Conservation (phyloP, 2,329 filamentous ascomycete species). For the Trichoderma sp. region DNA sequence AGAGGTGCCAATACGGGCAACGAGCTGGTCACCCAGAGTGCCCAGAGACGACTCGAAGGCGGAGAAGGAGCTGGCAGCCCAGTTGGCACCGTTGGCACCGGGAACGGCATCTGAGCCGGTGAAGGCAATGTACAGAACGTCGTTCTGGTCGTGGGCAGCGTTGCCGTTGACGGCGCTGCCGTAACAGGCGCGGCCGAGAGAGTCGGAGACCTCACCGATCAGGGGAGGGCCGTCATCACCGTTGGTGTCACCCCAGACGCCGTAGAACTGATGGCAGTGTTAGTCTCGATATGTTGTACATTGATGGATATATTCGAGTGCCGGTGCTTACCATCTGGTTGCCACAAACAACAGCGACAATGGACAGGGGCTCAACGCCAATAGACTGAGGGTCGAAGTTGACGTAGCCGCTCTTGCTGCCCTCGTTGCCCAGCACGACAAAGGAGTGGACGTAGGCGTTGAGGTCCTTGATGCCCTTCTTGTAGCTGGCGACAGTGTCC, state of each 20-base stretch:
- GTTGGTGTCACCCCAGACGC: constrained; percentile 57
- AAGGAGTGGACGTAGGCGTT: constrained; percentile 52
- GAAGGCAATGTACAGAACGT: constrained; percentile 60
- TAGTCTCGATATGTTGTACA: not conserved
- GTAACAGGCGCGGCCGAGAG: constrained; percentile 53
- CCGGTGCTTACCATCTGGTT: constrained; percentile 38
- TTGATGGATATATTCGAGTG: not conserved
- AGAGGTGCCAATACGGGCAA: constrained; percentile 33
- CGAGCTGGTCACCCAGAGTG: constrained; percentile 44
- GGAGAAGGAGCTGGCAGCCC: constrained; percentile 44
- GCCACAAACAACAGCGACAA: constrained; percentile 54
- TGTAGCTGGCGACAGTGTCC: constrained; percentile 35
- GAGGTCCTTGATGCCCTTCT: constrained; percentile 41
- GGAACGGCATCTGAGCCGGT: constrained; percentile 51
- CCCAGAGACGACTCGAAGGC: constrained; percentile 45
- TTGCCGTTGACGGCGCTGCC: constrained; percentile 46
- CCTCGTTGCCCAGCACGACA: constrained; percentile 53
- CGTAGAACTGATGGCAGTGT: constrained; percentile 42
- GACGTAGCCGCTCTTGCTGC: constrained; percentile 29
- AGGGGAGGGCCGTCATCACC: constrained; percentile 44
- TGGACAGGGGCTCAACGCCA: constrained; percentile 47
- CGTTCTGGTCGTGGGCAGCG: constrained; percentile 41
- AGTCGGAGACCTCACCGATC: constrained; percentile 52
- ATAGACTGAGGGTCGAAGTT: constrained; percentile 40
- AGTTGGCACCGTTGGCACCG: constrained; percentile 48